Evolutionary conservation across 1,284 basidiomycete species (phyloP), one percentile per base, ranked within the genome.

Genomic region (Boletus albobrunnescens): DNA sequence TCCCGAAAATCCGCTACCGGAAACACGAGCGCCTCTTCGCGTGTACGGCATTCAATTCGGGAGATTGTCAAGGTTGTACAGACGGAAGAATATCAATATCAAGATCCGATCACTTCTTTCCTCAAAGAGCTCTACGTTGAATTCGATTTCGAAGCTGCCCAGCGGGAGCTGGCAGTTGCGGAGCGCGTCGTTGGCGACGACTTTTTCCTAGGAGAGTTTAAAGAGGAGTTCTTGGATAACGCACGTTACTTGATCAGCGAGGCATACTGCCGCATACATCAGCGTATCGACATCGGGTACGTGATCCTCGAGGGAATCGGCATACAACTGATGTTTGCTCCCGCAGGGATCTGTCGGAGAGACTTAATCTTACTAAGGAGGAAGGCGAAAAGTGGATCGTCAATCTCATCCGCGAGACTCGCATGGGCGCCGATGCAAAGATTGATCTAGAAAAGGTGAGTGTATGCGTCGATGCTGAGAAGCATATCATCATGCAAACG

Each of bases 381-480:
- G 95, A 98, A 62, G 96, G 95, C 48, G 95, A 98, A 67, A 96
- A 96, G 68, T 99, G 95, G 95, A 95, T 99, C 56, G 95, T 97
- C 60, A 97, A 96, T 75, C 84, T 98, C 50, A 95, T 98, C 60
- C 83, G 94, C 41, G 96, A 98, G 69, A 96, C 94, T 22, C 82
- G 92, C 26, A 92, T 96, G 81, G 93, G 90, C 19, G 86, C 90
- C 3, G 91, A 99, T 61, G 93, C 93, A 47, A 97, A 96, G 75
- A 97, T 98, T 57, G 94, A 98, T 69, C 78, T 97, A 41, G 92
- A 95, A 71, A 92, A 94, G 75, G 90, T 87, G 50, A 39, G 50
- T 35, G 3, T 28, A 39, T 41, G 31, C 12, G 14, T n/a, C 32
- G 11, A 37, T 24, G 27, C 20, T 14, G 14, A 23, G 7, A 22